Base-by-base conservation (phyloP, 306 rosid species). In the Trichosanthes truncata region DNA sequence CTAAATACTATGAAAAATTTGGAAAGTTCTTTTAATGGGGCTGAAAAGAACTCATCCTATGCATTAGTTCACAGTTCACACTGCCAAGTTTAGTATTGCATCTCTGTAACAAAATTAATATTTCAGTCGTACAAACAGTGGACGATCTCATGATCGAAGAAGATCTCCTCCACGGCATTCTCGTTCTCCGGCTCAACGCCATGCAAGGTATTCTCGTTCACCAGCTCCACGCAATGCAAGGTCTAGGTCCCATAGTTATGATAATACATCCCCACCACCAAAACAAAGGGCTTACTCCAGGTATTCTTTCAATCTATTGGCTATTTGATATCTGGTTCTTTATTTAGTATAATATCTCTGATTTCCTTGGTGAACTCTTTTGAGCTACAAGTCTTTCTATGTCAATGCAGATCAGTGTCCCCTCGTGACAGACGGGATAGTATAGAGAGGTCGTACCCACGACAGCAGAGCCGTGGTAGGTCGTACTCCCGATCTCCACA, bases 101-200 rank as follows among this genome's bases (percentile, higher is more conserved):
- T 43, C 3, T 60, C 26, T 40, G 5, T 12, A 61, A 3, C 36
- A 6, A 72, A 72, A 43, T 7, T 43, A 45, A 25, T 23, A 72
- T 40, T 69, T 45, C 40, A 72, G 77, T 23, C 13, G 6, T 38
- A 62, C 74, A 78, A 63, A 48, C 33, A 86, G 96, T 80, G 88
- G 94, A 25, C 85, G 88, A 9, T 52, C 65, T 75, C 29, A 81
- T 60, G 98, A 96, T 69, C 89, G 96, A 55, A 91, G 99, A 76
- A 86, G 97, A 68, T 90, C 99, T 83, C 97, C 97, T 59, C 93
- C 97, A 17, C 88, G 86, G 67, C 82, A 87, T 80, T 93, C 98
- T 45, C 83, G 90, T 20, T 88, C 97, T 25, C 98, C 97, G 17
- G 89, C 93, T 67, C 92, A 91, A 14, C 97, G 92, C 17, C 91